Base-by-base conservation (phyloP, 169 alveolate genomes). In the Ichthyophthirius multifiliis region DNA sequence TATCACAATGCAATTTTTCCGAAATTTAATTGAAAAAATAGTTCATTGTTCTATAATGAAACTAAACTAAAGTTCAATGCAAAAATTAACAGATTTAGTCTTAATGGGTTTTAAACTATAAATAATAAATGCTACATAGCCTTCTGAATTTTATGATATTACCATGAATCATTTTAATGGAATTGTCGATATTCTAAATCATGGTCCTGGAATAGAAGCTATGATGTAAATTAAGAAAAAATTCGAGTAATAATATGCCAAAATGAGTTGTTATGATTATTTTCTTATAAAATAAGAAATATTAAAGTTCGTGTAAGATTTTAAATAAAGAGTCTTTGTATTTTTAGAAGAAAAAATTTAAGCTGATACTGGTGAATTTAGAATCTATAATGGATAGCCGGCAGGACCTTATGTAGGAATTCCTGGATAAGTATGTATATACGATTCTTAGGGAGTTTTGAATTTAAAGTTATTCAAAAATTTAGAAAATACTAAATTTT, bases 31-130 rank as follows among this genome's bases (percentile, higher is more conserved):
- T 63, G 91, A 85, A 43, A 86, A 88, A 39, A 67, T 93, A 9
- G 97, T 93, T 16, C 97, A 93, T 83, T 89, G 94, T 3, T 87
- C 94, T 2, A 91, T 93, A 43, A 93, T 93, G 97, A 88, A 91
- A 75, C 84, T 93, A 23, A 90, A 89, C 76, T 83, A 87, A 16
- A 89, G 90, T 15, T 79, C 91, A 15, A 89, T 93, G 94, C 45
- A 81, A 62, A 93, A 93, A 82, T 85, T 93, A 73, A 89, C 88
- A 76, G 97, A 93, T 77, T 74, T 93, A 37, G 85, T 93, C 89
- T 65, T 90, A 23, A 93, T 93, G 97, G 71, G 18, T 6, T 55
- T 55, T 3, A 55, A 55, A 27, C 43, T 39, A 2, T 27, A 55
- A 55, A 74, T 87, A 65, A 45, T 88, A 6, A 55, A 88, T 13